These are phyloP conservation scores for Pseudevernia furfuracea DNA, from an alignment of 495 filamentous ascomycete species.

Conservation along the genomic window DNA sequence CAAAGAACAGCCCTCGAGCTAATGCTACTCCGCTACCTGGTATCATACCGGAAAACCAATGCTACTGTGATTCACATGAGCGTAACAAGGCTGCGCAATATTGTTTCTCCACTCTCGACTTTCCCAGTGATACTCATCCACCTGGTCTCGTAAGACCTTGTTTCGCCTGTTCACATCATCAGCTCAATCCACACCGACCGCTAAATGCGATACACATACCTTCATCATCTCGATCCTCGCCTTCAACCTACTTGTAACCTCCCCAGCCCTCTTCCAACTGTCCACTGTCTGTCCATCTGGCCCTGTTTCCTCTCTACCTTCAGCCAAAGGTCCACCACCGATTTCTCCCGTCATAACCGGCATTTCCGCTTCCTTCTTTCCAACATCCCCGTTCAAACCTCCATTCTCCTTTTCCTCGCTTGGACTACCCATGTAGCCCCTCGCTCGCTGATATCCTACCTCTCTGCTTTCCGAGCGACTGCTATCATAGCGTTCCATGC, in stretches of 20 bases:
- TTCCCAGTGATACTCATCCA: neutral
- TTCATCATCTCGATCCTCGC: constrained; percentile 89
- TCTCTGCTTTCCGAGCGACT: constrained; percentile 13
- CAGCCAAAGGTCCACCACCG: constrained; percentile 6
- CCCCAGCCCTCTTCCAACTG: constrained; percentile 96
- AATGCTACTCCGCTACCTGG: neutral
- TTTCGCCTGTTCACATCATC: constrained; percentile 3
- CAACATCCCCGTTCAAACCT: constrained; percentile 34
- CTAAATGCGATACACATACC: constrained; percentile 36
- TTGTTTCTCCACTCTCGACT: neutral
- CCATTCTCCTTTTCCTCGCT: constrained; percentile 81
- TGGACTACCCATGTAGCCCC: constrained; percentile 64
- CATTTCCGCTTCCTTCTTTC: constrained; percentile 19
- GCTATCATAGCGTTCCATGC: constrained; percentile 16
- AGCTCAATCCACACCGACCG: neutral
- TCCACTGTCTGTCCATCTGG: constrained; percentile 58
- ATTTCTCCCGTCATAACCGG: constrained; percentile 27
- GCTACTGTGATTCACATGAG: too few relatives aligned
- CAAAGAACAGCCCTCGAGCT: neutral
- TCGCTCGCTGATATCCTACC: constrained; percentile 31
- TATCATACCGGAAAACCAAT: neutral
- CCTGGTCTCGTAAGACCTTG: constrained; percentile 17
- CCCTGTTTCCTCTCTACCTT: constrained; percentile 19
- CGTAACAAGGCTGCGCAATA: neutral
- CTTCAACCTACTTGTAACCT: constrained; percentile 96